Conservation (phyloP, 2,329 filamentous ascomycete species). For the Colletotrichum acutatum region DNA sequence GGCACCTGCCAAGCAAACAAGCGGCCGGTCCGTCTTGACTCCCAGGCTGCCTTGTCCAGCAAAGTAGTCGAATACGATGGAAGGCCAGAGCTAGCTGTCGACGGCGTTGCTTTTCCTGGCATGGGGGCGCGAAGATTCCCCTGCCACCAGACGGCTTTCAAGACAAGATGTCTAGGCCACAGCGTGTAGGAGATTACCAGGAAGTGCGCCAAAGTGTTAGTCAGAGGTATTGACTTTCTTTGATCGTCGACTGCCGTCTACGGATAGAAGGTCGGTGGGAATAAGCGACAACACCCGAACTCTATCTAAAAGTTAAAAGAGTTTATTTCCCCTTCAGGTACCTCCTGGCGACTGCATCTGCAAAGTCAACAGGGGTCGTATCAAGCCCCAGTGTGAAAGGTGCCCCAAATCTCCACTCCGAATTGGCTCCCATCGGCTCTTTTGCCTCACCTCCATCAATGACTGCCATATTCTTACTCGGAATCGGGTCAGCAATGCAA, state of each 20-base stretch:
- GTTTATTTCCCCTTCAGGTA: constrained; percentile 20
- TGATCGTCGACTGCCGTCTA: neutral
- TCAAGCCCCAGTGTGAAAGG: neutral
- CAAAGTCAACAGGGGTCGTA: constrained; percentile 1
- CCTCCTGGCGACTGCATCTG: neutral
- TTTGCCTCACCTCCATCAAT: neutral
- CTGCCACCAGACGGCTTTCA: neutral
- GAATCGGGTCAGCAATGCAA: neutral
- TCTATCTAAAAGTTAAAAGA: constrained; percentile 33
- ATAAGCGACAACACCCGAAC: constrained; percentile 26
- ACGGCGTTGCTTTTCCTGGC: neutral
- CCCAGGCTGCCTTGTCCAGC: neutral
- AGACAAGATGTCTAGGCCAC: neutral
- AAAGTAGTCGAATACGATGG: neutral
- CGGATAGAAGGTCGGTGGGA: neutral
- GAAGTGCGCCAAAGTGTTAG: neutral
- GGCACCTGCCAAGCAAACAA: constrained; percentile 15
- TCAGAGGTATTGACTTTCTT: neutral
- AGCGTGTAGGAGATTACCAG: neutral
- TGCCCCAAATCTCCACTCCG: neutral
- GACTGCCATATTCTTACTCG: neutral
- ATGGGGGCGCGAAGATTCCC: neutral
- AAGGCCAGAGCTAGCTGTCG: neutral
- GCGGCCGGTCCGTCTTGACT: constrained; percentile 7
- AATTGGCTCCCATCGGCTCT: neutral